Base-by-base conservation (phyloP, 2,329 filamentous ascomycete species). In the Graphiopsis chlorocephala region DNA sequence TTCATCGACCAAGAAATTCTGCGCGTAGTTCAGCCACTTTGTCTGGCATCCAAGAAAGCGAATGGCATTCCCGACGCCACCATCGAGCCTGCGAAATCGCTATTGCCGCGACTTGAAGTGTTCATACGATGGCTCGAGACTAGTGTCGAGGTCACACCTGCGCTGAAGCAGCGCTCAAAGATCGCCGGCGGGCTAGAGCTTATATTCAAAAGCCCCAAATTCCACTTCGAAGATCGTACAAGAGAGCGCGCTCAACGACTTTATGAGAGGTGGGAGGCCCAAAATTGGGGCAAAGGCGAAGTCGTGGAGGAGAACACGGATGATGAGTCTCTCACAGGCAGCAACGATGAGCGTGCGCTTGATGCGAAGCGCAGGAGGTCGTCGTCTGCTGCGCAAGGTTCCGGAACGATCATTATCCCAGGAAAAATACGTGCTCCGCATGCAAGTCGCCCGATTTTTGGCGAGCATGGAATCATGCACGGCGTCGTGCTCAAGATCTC, bases 401-500 rank as follows among this genome's bases (percentile, higher is more conserved):
- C 55, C 25, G 26, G n/a, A 14, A 7, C 26, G 23, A 47, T 42
- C 10, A 47, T 53, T 31, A 12, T 33, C 5, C 50, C 52, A 2
- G 26, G 25, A 5, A 57, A 23, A 10, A 35, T 48, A 29, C 61
- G 61, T 6, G 33, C 52, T 23, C 69, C 70, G 11, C 68, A 69
- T 8, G 6, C 45, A 15, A 42, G 64, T 48, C 71, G 72, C 55
- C 61, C 69, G 0, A 71, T 72, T 10, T 73, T 70, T 65, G 71
- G 72, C 20, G 15, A 20, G 4, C 15, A 68, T 6, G 72, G 72
- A n/a, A 72, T 72, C 38, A 72, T 73, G 71, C 67, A 73, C 29
- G 63, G 66, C 11, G 47, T 67, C 12, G 58, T 38, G 1, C 58
- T 35, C 1, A 61, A 61, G 20, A 35, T 25, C 28, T 25, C 42